phyloP scores from a whole-genome alignment of 306 rosid genomes.

The Inga leiocalycina region DNA sequence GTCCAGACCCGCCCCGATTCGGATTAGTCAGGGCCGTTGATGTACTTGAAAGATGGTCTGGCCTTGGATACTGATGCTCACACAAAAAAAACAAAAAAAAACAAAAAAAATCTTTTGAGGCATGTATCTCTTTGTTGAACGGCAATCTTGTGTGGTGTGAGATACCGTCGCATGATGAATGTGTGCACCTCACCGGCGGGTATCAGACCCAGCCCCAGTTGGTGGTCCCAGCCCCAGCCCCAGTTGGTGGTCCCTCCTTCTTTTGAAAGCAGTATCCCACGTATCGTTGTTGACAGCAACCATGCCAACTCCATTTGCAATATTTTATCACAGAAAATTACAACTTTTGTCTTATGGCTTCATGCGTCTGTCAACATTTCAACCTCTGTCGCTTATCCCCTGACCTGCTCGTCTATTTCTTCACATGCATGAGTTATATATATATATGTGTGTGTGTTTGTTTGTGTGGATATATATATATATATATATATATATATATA shows the following conservation, averaged over 20 bases:
- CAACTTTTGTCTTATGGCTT: background rate
- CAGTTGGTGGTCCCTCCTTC: conserved; percentile 13
- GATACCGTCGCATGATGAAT: too few species aligned
- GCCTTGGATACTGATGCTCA: too few species aligned
- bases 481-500: background rate
- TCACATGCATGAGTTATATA: conserved; percentile 29
- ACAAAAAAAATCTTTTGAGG: background rate
- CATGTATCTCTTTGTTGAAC: too few species aligned
- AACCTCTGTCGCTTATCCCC: conserved; percentile 16
- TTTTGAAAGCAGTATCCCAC: conserved; percentile 30
- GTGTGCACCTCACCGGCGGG: too few species aligned
- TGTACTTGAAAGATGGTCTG: too few species aligned
- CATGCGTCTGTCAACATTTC: conserved; percentile 30
- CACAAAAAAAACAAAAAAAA: too few species aligned
- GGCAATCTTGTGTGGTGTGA: too few species aligned
- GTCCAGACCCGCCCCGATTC: too few species aligned
- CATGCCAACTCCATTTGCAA: conserved; percentile 30
- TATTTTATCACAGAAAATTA: conserved; percentile 29
- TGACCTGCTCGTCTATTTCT: conserved; percentile 3
- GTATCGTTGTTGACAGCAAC: conserved; percentile 20
- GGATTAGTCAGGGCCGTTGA: too few species aligned
- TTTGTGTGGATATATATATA: too few species aligned
- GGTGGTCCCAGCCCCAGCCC: conserved; percentile 10
- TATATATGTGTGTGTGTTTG: too few species aligned
- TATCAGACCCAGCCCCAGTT: too few species aligned